These are phyloP conservation scores for Rhizopus arrhizus DNA, from an alignment of 371 early-diverging fungal genomes.

Conservation along the genomic window DNA sequence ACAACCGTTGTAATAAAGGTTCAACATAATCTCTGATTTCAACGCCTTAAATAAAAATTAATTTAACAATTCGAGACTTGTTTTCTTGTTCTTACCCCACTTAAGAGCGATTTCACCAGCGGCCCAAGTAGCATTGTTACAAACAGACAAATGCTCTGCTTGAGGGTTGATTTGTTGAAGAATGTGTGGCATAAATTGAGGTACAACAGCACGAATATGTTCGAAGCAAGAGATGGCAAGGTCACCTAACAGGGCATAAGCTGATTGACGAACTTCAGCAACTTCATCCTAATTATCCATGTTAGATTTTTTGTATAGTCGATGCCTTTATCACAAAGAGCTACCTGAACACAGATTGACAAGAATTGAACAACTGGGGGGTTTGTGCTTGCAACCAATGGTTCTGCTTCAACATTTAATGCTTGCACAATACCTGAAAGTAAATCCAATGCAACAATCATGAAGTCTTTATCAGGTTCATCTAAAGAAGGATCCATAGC, in stretches of 20 bases:
- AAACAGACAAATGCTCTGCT: conserved; percentile 68
- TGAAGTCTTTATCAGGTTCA: conserved; percentile 88
- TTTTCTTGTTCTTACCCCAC: conserved; percentile 40
- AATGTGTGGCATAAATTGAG: conserved; percentile 74
- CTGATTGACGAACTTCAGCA: conserved; percentile 87
- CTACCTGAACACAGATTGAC: conserved; percentile 76
- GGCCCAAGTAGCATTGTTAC: conserved; percentile 95
- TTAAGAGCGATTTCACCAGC: conserved; percentile 91
- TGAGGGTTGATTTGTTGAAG: conserved; percentile 72
- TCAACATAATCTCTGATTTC: conserved; percentile 75
- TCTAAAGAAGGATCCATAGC: conserved; percentile 66
- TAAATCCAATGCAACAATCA: conserved; percentile 93
- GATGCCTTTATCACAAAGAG: not conserved
- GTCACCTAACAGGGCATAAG: conserved; percentile 93
- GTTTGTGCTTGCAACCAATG: conserved; percentile 71
- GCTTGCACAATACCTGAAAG: conserved; percentile 92
- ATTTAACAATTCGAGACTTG: too few species aligned
- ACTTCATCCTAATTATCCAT: conserved; percentile 58
- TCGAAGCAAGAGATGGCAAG: conserved; percentile 80
- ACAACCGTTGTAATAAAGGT: conserved; percentile 78
- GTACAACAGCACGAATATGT: conserved; percentile 73
- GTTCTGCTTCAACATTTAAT: conserved; percentile 73
- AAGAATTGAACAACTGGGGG: conserved; percentile 77
- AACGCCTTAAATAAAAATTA: conserved; percentile 34
- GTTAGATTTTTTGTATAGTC: not conserved